Evolutionary conservation across 2,329 filamentous ascomycete species (phyloP).

Genomic region (Daldinia sp.): DNA sequence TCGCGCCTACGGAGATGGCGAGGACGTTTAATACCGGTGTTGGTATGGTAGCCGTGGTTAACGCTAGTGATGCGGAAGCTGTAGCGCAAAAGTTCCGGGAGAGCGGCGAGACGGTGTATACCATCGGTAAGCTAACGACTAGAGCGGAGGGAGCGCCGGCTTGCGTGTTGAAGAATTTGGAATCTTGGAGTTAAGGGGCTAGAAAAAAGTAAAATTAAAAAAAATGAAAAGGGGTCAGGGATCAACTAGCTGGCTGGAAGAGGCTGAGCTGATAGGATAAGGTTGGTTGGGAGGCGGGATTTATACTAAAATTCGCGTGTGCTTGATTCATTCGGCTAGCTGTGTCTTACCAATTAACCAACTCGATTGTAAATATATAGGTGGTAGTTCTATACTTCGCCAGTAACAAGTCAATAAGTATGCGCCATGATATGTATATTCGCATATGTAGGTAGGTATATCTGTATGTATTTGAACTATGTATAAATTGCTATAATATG

Average conservation of each 20-base stretch:
- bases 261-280: not conserved
- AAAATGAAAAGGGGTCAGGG: not conserved
- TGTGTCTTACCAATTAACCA: conserved; percentile 14
- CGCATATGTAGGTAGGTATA: not conserved
- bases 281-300: not conserved
- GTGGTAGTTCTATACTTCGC: not conserved
- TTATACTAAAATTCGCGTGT: conserved; percentile 1
- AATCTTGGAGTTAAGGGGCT: conserved; percentile 48
- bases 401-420: not conserved
- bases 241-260: not conserved
- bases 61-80: conserved; percentile 66
- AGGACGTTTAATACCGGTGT: conserved; percentile 94
- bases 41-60: conserved; percentile 91
- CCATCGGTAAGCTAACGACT: conserved; percentile 74
- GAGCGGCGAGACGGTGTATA: conserved; percentile 79
- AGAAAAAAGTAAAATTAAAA: not conserved
- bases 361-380: not conserved
- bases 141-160: conserved; percentile 60
- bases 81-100: conserved; percentile 68
- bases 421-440: not conserved
- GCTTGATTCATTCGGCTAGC: conserved; percentile 15
- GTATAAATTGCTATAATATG: not conserved
- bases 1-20: conserved; percentile 81
- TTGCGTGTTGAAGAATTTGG: conserved; percentile 69
- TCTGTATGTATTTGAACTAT: not conserved